A percentile compares a stretch with the other conserved stretches of the same genome.
Evolutionary conservation across 2,329 filamentous ascomycete species (phyloP).

Genomic region (Xylariaceae sp.): DNA sequence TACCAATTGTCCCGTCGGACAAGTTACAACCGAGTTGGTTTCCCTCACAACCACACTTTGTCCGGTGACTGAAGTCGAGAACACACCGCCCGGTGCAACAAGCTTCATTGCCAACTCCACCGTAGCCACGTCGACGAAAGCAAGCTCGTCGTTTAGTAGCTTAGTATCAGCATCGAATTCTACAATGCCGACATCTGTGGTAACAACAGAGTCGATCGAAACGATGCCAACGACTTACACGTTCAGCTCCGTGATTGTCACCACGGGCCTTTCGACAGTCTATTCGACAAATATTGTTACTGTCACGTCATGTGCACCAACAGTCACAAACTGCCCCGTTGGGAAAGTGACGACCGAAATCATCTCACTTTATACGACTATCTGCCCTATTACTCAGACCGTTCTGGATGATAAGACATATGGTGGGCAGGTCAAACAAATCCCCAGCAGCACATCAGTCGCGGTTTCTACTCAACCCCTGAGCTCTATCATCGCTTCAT

Average conservation of each 20-base stretch:
- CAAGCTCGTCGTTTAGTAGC: conserved; percentile 14
- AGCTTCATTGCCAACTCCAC: conserved; percentile 7
- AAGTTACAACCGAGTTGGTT: conserved; percentile 25
- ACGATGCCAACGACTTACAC: conserved; percentile 28
- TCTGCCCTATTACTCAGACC: conserved; percentile 30
- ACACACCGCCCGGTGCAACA: neutral
- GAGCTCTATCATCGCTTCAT: conserved; percentile 1
- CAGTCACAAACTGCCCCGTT: conserved; percentile 27
- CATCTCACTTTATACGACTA: conserved; percentile 28
- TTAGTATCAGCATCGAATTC: conserved; percentile 12
- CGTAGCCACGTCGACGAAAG: neutral
- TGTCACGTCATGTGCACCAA: conserved; percentile 25
- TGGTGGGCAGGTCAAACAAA: conserved; percentile 11
- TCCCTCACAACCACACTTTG: conserved; percentile 23
- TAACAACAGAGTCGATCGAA: conserved; percentile 7
- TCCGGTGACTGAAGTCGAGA: conserved; percentile 17
- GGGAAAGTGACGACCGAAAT: conserved; percentile 28
- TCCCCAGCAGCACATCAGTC: conserved; percentile 5
- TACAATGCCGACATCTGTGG: neutral
- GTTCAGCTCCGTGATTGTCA: conserved; percentile 27
- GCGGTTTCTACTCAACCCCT: neutral
- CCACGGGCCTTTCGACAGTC: conserved; percentile 26
- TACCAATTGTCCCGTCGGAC: conserved; percentile 24
- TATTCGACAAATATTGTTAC: conserved; percentile 29
- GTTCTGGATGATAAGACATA: conserved; percentile 27